Percentiles rank a stretch among this genome's conserved stretches.
Conservation (phyloP, 2,329 filamentous ascomycete genomes). For the Emericellopsis cladophorae region DNA sequence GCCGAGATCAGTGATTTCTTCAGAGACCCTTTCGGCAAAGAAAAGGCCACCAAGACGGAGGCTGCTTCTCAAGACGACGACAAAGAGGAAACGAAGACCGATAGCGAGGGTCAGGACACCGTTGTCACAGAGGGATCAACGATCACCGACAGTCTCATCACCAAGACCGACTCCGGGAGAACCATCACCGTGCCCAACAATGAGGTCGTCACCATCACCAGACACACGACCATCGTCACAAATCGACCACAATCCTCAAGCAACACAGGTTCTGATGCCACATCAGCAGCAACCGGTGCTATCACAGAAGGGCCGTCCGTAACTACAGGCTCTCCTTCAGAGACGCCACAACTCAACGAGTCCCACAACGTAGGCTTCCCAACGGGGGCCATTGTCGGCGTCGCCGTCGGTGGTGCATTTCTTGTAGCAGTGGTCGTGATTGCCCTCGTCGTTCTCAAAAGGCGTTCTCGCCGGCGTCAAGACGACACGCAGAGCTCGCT, state of each 20-base stretch:
- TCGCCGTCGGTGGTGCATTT: conserved; percentile 14
- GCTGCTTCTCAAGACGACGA: too few relatives aligned
- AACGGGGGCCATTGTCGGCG: conserved; percentile 19
- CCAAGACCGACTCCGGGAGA: conserved; percentile 21
- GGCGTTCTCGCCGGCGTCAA: conserved; percentile 9
- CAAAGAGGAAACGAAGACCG: too few relatives aligned
- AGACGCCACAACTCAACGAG: background rate
- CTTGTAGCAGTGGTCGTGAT: conserved; percentile 13
- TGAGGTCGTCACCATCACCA: conserved; percentile 19
- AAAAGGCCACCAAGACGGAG: too few relatives aligned
- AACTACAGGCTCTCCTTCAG: background rate
- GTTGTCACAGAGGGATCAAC: conserved; percentile 1
- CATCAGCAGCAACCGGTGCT: too few relatives aligned
- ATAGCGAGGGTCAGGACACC: background rate
- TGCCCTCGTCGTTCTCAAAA: conserved; percentile 7
- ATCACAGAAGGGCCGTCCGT: background rate
- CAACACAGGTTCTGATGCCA: too few relatives aligned
- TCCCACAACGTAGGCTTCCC: conserved; percentile 5
- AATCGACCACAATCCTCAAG: conserved; percentile 9
- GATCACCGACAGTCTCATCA: conserved; percentile 4
- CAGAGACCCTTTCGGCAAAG: too few relatives aligned
- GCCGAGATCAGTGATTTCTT: too few relatives aligned
- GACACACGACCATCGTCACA: conserved; percentile 17
- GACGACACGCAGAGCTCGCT: conserved; percentile 2
- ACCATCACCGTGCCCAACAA: conserved; percentile 22